Percentiles rank a stretch among this genome's conserved stretches.
Evolutionary conservation across 2,329 filamentous ascomycete species (phyloP).

Genomic region (Colletotrichum sp.): DNA sequence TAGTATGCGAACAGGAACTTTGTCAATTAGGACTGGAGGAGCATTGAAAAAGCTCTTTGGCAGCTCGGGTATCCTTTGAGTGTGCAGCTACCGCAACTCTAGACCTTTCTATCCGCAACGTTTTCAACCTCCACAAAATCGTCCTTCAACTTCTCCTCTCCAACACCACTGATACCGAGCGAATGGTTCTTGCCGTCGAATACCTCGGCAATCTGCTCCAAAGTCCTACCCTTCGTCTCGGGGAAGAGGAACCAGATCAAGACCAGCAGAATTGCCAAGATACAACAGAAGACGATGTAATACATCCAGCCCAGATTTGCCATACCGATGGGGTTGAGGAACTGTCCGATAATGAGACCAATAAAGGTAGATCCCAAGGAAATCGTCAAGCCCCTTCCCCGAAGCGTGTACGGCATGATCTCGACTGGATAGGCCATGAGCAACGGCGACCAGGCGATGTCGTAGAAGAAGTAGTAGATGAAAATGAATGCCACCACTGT

Average conservation of each 20-base stretch:
- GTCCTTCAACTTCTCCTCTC: background rate
- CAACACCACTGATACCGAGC: background rate
- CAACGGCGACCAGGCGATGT: conserved; percentile 21
- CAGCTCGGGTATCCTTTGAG: background rate
- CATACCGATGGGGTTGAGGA: conserved; percentile 46
- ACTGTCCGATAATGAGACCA: conserved; percentile 41
- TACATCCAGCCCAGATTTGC: conserved; percentile 29
- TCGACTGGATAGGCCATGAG: conserved; percentile 22
- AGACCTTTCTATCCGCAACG: background rate
- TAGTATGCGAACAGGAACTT: background rate
- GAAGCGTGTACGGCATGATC: conserved; percentile 22
- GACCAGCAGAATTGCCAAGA: conserved; percentile 16
- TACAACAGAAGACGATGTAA: conserved; percentile 27
- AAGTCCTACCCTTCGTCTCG: conserved; percentile 29
- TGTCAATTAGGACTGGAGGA: background rate
- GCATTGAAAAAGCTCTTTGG: background rate
- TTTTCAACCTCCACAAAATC: conserved; percentile 9
- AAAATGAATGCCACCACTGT: conserved; percentile 23
- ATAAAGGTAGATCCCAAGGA: conserved; percentile 21
- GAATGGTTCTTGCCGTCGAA: conserved; percentile 21
- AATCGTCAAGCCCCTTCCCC: conserved; percentile 20
- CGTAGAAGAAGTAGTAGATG: conserved; percentile 23
- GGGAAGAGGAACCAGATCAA: conserved; percentile 30
- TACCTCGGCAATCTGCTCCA: conserved; percentile 25
- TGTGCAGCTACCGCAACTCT: background rate